Base-by-base conservation (phyloP, 73 alveolate genomes). In the Symbiodinium pilosum region DNA sequence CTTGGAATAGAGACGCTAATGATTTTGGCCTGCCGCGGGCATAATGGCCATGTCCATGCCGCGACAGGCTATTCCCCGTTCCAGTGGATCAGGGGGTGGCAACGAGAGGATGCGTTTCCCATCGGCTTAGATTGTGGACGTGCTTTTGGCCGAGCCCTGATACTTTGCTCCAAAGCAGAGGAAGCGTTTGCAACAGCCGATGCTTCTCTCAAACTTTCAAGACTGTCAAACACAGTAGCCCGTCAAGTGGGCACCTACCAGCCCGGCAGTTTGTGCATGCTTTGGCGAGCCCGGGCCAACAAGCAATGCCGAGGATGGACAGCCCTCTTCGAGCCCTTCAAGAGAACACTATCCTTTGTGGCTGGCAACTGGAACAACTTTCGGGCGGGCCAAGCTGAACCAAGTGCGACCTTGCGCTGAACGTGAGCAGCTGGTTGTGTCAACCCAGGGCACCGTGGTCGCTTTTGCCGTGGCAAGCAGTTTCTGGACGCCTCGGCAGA, bases 341-440 rank as follows among this genome's bases (percentile, higher is more conserved):
- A 40, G 95, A 88, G n/a, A 64, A 69, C 0, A 39, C 69, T 21
- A 88, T n/a, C n/a, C 86, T 20, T 3, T 88, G 1, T 88, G 95
- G 95, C 43, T 88, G 6, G 95, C 84, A 0, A 26, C 84, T 9
- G 95, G 95, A 9, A 6, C 86, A 0, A 28, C 95, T 6, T 24
- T 59, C 28, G 71, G 56, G 43, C 28, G 86, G 28, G 94, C 94
- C 21, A 87, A 87, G 86, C 69, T 40, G 40, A 87, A 87, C 39
- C 94, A 87, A n/a, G 30, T 32, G 11, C 30, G 94, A 11, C 69
- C 41, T 20, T 59, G 86, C 94, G 30, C 86, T 0, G 77, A 59
- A 28, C 38, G 40, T 8, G 36, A 88, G 71, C 52, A 88, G 54
- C 84, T 54, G 18, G 43, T 54, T 0, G 18, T 84, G 11, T 36